A percentile compares a stretch with the other conserved stretches of the same genome.
Evolutionary conservation across 345 rosid genomes (phyloP).

Genomic region (Eucalyptus cloeziana): DNA sequence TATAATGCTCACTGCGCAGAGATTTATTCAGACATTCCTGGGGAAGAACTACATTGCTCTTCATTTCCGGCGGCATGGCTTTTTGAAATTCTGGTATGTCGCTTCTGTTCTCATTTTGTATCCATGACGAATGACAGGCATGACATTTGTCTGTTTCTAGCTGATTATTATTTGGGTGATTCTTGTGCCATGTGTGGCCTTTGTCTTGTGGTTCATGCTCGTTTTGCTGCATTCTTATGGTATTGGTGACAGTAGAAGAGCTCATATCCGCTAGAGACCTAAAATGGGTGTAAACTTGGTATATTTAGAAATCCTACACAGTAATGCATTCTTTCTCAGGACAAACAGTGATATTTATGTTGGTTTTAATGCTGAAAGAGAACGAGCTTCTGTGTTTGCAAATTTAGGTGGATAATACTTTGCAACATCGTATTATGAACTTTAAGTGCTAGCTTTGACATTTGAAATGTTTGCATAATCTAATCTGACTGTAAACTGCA

Average conservation of each 20-base stretch:
- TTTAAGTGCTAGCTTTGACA: not conserved
- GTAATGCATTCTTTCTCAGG: not conserved
- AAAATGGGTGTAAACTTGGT: not conserved
- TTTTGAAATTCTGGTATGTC: constrained; percentile 81
- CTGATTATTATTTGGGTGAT: not conserved
- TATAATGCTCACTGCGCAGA: constrained; percentile 75
- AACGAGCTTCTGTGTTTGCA: not conserved
- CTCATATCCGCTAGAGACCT: not conserved
- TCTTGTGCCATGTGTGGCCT: not conserved
- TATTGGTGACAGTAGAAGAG: not conserved
- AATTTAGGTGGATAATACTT: not conserved
- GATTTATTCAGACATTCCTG: constrained; percentile 86
- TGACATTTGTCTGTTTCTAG: not conserved
- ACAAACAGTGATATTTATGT: not conserved
- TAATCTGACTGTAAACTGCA: not conserved
- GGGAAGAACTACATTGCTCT: constrained; percentile 75
- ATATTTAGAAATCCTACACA: not conserved
- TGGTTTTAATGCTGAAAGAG: not conserved
- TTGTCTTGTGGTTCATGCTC: not conserved
- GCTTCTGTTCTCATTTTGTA: not conserved
- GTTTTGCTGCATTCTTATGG: not conserved
- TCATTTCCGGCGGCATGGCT: constrained; percentile 92
- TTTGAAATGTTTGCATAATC: not conserved
- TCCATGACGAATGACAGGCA: not conserved
- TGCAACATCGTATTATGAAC: not conserved